Evolutionary conservation across 23 red algal genomes (phyloP), one percentile per base, ranked within the genome.

Genomic region (Gracilaria gracilis): DNA sequence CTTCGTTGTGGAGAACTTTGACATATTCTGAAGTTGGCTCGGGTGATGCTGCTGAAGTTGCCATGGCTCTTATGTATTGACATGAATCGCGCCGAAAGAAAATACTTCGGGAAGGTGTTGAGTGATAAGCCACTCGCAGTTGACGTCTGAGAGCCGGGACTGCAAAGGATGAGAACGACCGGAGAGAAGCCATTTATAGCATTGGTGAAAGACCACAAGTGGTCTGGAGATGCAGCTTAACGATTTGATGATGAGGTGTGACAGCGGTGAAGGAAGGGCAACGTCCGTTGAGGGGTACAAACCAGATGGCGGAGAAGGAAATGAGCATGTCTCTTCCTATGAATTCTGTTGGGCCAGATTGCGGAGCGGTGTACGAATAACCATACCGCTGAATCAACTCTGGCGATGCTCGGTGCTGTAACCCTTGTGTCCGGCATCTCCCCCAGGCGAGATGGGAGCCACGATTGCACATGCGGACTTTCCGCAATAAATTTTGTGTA

Each of bases 1-100:
- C 25, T 49, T 49, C 31, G 16, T 47, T 49, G 27, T 42, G 48
- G n/a, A 95, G 84, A 55, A 95, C 92, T 62, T 88, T 91, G 40
- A 27, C 39, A 77, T 77, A 77, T 51, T 77, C 46, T 0, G 72
- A 28, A 51, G 72, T 25, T 0, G 40, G 72, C 36, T 46, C 23
- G 0, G 20, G 4, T 27, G 72, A 20, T 29, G 72, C 29, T 28
- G 72, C 72, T 25, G 46, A 77, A 8, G 72, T 39, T 39, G 31
- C 27, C 39, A 50, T 25, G 46, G 38, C 64, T 36, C 64, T 69
- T 31, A 19, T 37, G 27, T 14, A 9, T 69, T 34, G 64, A 69
- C 38, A 34, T 16, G 32, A 69, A 12, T 69, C 32, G 64, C 64
- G 64, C 15, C 31, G 32, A 69, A 38, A 69, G 9, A 38, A 36